Evolutionary conservation across 192 early-diverging fungal genomes (phyloP).

Genomic region (Umbelopsis isabellina): DNA sequence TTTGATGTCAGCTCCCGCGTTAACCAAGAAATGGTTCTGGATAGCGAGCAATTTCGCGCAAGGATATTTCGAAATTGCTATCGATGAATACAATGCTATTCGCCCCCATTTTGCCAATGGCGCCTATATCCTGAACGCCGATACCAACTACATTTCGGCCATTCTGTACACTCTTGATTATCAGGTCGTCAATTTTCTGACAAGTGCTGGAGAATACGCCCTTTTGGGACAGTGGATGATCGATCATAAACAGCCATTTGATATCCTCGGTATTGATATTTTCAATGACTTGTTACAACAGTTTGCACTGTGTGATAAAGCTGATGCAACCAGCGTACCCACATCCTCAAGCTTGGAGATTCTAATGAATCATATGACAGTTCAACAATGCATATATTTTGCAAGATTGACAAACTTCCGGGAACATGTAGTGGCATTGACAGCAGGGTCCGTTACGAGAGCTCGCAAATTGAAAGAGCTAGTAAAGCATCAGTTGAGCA

Average conservation of each 20-base stretch:
- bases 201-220: neutral
- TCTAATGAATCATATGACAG: neutral
- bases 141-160: neutral
- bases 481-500: neutral
- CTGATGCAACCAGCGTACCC: neutral
- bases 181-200: neutral
- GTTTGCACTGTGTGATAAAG: neutral
- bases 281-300: neutral
- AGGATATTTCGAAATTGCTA: neutral
- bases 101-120: neutral
- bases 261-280: constrained; percentile 1
- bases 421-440: neutral
- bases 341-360: constrained; percentile 1
- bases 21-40: constrained; percentile 2
- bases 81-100: neutral
- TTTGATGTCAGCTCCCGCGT: neutral
- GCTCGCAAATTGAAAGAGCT: neutral
- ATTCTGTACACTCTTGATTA: neutral
- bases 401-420: neutral
- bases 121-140: too few species aligned
- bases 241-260: neutral
- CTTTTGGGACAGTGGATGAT: neutral
- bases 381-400: constrained; percentile 11
- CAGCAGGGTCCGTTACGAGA: neutral
- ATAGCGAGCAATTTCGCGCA: neutral